Evolutionary conservation across 192 early-diverging fungal genomes (phyloP).

Genomic region (Phycomyces blakesleeanus): DNA sequence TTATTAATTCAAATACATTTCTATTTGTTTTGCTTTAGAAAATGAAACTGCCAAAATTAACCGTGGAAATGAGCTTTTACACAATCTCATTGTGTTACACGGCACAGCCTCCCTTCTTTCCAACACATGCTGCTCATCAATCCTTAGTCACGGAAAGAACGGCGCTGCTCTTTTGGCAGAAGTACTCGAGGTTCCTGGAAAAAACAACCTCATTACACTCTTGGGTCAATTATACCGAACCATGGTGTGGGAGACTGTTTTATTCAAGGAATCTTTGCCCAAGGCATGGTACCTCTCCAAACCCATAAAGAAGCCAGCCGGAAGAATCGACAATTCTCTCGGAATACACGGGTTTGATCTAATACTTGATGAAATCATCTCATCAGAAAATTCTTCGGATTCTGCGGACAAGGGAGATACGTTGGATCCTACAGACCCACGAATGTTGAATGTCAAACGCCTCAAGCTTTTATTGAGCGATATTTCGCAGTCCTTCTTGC

Average conservation of each 20-base stretch:
- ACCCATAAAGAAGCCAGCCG: constrained; percentile 16
- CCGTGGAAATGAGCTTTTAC: constrained; percentile 49
- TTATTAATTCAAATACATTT: too few relatives aligned
- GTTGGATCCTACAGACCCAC: constrained; percentile 42
- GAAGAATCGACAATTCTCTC: not conserved
- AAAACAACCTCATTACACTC: constrained; percentile 42
- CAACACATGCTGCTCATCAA: constrained; percentile 66
- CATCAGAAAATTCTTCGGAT: constrained; percentile 18
- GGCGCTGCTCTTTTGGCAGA: constrained; percentile 56
- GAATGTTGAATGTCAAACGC: constrained; percentile 62
- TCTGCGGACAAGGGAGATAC: constrained; percentile 15
- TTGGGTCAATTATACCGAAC: constrained; percentile 62
- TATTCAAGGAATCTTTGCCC: constrained; percentile 56
- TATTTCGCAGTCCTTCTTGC: constrained; percentile 58
- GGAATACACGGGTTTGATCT: not conserved
- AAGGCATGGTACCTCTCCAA: constrained; percentile 63
- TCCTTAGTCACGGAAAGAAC: constrained; percentile 61
- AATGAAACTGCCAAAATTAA: constrained; percentile 35
- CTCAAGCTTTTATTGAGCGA: constrained; percentile 64
- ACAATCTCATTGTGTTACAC: constrained; percentile 56
- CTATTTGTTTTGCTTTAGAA: too few relatives aligned
- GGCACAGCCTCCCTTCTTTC: constrained; percentile 60
- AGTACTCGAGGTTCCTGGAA: constrained; percentile 51
- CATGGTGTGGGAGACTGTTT: constrained; percentile 61
- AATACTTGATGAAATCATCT: not conserved